Evolutionary conservation across 139 green algal genomes (phyloP).

Genomic region (Bryopsis sp.): DNA sequence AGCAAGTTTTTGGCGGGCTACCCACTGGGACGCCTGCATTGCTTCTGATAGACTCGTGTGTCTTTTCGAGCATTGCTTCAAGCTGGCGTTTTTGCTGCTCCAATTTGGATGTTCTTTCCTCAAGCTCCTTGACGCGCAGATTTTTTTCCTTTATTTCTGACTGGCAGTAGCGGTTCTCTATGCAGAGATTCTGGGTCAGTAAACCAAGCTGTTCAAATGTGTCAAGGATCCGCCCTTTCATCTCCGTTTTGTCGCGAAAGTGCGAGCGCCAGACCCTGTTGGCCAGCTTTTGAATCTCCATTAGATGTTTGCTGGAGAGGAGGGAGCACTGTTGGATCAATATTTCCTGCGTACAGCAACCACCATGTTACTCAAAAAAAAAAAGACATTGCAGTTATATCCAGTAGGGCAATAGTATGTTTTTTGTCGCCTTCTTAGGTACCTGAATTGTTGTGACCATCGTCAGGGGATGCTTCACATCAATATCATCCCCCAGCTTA

Average conservation of each 20-base stretch:
- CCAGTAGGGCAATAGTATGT: too few species aligned
- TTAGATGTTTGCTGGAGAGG: conserved; percentile 19
- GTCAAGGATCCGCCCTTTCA: conserved; percentile 24
- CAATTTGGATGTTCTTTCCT: too few species aligned
- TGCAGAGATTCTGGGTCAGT: conserved; percentile 28
- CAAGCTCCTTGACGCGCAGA: too few species aligned
- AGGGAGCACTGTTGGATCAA: conserved; percentile 5
- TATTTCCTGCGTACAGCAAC: neutral
- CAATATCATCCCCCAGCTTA: neutral
- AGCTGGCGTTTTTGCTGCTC: too few species aligned
- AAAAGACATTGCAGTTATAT: too few species aligned
- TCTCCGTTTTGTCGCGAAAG: conserved; percentile 25
- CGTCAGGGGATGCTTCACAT: conserved; percentile 19
- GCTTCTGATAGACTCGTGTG: too few species aligned
- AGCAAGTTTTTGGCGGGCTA: too few species aligned
- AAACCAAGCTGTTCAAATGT: conserved; percentile 33
- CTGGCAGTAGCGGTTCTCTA: neutral
- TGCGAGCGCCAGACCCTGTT: conserved; percentile 35
- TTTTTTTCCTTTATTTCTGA: too few species aligned
- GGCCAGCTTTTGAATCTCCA: conserved; percentile 30
- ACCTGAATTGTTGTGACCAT: conserved; percentile 27
- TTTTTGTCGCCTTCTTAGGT: too few species aligned
- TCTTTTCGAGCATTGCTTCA: too few species aligned
- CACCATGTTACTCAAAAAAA: too few species aligned
- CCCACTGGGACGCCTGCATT: too few species aligned